A percentile compares a stretch with the other conserved stretches of the same genome.
Conservation (phyloP, 352 stramenopile genomes). For the Pythium aquatile region DNA sequence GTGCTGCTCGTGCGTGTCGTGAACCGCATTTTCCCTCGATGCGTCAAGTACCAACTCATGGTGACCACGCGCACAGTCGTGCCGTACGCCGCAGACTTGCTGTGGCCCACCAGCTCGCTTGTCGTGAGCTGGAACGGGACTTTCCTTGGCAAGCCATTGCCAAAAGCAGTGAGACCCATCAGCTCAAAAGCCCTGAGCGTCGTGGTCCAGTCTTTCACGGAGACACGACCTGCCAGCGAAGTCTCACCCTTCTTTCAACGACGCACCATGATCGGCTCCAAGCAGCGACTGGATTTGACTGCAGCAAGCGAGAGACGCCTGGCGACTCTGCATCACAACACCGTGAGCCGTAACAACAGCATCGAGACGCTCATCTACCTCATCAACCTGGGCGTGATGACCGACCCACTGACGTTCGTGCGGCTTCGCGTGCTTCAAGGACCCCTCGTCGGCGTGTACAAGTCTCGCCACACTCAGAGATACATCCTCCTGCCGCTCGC, state of each 20-base stretch:
- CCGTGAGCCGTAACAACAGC: neutral
- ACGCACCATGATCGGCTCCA: neutral
- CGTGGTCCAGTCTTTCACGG: neutral
- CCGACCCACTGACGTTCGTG: constrained; percentile 13
- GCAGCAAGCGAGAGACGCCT: neutral
- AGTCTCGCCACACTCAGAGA: neutral
- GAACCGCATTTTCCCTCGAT: neutral
- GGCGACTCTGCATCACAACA: neutral
- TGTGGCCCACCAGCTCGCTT: constrained; percentile 18
- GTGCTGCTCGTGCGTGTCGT: neutral
- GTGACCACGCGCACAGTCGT: constrained; percentile 19
- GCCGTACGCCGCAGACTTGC: constrained; percentile 9
- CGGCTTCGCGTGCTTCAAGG: constrained; percentile 3
- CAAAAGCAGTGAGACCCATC: neutral
- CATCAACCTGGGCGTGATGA: constrained; percentile 17
- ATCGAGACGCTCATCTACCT: constrained; percentile 10
- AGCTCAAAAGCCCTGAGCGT: neutral
- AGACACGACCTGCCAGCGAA: neutral
- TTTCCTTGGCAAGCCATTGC: constrained; percentile 5
- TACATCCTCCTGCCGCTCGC: constrained; percentile 4
- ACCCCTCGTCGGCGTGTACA: neutral
- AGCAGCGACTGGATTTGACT: neutral
- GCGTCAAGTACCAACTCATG: constrained; percentile 3
- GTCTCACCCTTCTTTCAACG: neutral
- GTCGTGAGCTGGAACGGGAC: constrained; percentile 24